Evolutionary conservation across 768 basidiomycete species (phyloP).

Genomic region (Coprinopsis cinerea): DNA sequence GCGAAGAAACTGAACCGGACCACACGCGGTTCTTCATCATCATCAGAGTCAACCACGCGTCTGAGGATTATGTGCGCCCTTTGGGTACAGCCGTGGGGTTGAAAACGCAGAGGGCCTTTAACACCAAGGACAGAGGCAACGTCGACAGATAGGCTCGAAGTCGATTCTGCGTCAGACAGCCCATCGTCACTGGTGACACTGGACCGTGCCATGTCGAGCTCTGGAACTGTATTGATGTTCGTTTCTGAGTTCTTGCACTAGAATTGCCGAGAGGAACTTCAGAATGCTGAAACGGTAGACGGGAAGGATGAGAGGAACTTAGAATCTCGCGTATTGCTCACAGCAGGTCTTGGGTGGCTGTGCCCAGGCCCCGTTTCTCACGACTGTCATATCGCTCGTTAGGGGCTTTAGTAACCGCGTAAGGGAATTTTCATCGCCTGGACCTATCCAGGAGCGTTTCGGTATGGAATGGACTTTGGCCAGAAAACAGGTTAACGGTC

Average conservation of each 20-base stretch:
- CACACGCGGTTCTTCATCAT: slow-evolving; percentile 30
- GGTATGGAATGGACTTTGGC: too few relatives aligned
- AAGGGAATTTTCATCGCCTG: too few relatives aligned
- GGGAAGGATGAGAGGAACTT: too few relatives aligned
- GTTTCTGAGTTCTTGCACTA: background rate
- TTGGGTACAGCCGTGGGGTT: slow-evolving; percentile 58
- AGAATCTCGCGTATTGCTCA: too few relatives aligned
- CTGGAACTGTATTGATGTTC: background rate
- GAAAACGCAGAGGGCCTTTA: slow-evolving; percentile 56
- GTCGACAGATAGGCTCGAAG: slow-evolving; percentile 19
- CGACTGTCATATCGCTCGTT: too few relatives aligned
- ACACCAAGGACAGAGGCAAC: slow-evolving; percentile 56
- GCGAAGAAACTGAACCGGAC: slow-evolving; percentile 63
- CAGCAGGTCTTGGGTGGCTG: too few relatives aligned
- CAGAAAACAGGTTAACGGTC: too few relatives aligned
- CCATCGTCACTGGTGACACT: slow-evolving; percentile 29
- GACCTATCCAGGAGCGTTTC: too few relatives aligned
- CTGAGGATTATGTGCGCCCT: slow-evolving; percentile 65
- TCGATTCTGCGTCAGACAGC: too few relatives aligned
- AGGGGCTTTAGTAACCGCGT: too few relatives aligned
- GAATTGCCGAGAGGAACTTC: background rate
- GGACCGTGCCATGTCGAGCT: slow-evolving; percentile 30
- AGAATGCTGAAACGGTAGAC: too few relatives aligned
- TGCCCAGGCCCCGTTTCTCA: too few relatives aligned
- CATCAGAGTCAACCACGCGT: slow-evolving; percentile 48